These are phyloP conservation scores for Colletotrichum tropicale DNA, from an alignment of 2,329 filamentous ascomycete species.

Conservation along the genomic window DNA sequence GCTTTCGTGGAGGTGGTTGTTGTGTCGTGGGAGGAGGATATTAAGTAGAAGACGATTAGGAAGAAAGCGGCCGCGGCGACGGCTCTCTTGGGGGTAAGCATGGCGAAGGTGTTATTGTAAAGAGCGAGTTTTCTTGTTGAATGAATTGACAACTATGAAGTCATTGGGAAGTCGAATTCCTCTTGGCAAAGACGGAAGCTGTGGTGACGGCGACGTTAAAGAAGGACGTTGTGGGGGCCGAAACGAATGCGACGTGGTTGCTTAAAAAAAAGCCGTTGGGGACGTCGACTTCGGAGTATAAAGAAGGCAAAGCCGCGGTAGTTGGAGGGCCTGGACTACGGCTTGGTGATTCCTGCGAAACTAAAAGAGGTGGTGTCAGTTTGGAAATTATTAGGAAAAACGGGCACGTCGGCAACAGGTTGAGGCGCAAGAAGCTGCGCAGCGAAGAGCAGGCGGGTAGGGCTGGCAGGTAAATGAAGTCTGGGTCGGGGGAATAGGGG, in stretches of 20 bases:
- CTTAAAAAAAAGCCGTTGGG: not conserved
- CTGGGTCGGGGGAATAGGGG: not conserved
- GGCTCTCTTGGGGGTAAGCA: constrained; percentile 82
- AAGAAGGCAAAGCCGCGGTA: not conserved
- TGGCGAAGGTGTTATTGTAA: constrained; percentile 39
- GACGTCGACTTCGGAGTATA: not conserved
- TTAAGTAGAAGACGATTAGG: constrained; percentile 71
- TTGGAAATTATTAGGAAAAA: constrained; percentile 8
- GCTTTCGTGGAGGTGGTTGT: constrained; percentile 25
- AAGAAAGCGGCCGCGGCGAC: constrained; percentile 73
- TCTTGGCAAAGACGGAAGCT: not conserved
- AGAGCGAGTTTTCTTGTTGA: not conserved
- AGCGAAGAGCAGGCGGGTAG: not conserved
- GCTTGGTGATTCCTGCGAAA: constrained; percentile 1
- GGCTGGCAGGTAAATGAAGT: constrained; percentile 13
- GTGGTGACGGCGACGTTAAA: not conserved
- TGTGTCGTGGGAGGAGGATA: constrained; percentile 63
- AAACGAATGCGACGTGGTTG: constrained; percentile 2
- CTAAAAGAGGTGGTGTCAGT: constrained; percentile 10
- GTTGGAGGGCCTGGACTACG: not conserved
- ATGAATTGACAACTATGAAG: not conserved
- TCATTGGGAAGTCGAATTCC: not conserved
- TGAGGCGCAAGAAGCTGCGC: not conserved
- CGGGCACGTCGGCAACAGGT: not conserved
- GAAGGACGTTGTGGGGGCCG: not conserved